Base-by-base conservation (phyloP, 2,329 filamentous ascomycete genomes). In the Sporothrix sp. region DNA sequence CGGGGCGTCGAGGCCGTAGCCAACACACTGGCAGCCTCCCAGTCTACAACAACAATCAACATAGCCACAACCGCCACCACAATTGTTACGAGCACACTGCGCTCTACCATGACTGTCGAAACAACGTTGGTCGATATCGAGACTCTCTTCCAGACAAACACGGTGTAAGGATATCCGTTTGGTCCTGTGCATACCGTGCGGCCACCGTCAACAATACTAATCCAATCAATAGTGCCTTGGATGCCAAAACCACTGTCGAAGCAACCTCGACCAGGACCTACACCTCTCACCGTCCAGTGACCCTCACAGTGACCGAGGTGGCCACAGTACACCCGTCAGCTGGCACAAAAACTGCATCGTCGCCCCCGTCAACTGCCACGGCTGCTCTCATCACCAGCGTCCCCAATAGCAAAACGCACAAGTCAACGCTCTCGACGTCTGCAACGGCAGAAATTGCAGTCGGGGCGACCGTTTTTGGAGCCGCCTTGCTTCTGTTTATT, bases 401-500 rank as follows among this genome's bases (percentile, higher is more conserved):
- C 18, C 18, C 27, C n/a, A 21, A 4, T 11, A 4, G n/a, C n/a
- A 2, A 20, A 7, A 14, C 20, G 14, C 4, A 25, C 13, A 36
- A 23, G 6, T 20, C 38, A 18, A 18, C 11, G 28, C 54, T 60
- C 10, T 52, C 56, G 2, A 20, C 32, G 1, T 39, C 32, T 21
- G 48, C 57, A 30, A 60, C 58, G 33, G 55, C 55, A 13, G 59
- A 58, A 28, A 59, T 60, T 20, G 50, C 57, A 11, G 48, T 59
- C 5, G 58, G 57, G 4, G 50, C 50, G 1, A 45, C 57, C 23
- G 36, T 39, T 18, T 47, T 32, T 9, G 53, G 46, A 21, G 16
- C 55, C 11, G 40, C 35, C 7, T 23, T 21, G 8, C 11, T 54
- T 7, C 39, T 56, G 2, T 37, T 40, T 9, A 37, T 55, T 21